Evolutionary conservation across 345 rosid species (phyloP).

Genomic region (Aegle marmelos): DNA sequence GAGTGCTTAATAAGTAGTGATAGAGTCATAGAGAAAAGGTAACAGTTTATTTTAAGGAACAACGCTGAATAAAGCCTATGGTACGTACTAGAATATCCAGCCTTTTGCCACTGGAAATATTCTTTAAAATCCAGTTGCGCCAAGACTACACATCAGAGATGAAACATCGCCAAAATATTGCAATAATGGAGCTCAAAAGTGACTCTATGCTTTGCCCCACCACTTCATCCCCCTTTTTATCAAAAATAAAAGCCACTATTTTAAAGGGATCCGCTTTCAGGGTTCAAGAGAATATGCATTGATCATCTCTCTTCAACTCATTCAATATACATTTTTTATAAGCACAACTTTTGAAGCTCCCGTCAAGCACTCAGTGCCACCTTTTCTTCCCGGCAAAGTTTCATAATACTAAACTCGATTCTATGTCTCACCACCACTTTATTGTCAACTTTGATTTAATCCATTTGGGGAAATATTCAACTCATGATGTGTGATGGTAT

Average conservation of each 20-base stretch:
- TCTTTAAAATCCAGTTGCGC: conserved; percentile 11
- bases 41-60: conserved; percentile 5
- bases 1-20: background rate
- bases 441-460: conserved; percentile 17
- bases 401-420: conserved; percentile 10
- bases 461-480: conserved; percentile 7
- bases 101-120: conserved; percentile 7
- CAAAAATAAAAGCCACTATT: conserved; percentile 29
- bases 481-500: conserved; percentile 1
- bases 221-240: conserved; percentile 17
- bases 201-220: conserved; percentile 36
- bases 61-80: background rate
- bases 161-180: conserved; percentile 5
- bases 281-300: conserved; percentile 44
- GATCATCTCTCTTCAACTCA: conserved; percentile 22
- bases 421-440: conserved; percentile 6
- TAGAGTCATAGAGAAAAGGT: conserved; percentile 1
- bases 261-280: conserved; percentile 30
- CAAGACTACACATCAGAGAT: conserved; percentile 26
- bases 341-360: conserved; percentile 21
- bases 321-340: conserved; percentile 3
- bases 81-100: conserved; percentile 8
- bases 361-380: conserved; percentile 24
- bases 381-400: conserved; percentile 39
- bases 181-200: conserved; percentile 55